Evolutionary conservation across 148 eudicot species (phyloP).

Genomic region (Rhododendron ovatum): DNA sequence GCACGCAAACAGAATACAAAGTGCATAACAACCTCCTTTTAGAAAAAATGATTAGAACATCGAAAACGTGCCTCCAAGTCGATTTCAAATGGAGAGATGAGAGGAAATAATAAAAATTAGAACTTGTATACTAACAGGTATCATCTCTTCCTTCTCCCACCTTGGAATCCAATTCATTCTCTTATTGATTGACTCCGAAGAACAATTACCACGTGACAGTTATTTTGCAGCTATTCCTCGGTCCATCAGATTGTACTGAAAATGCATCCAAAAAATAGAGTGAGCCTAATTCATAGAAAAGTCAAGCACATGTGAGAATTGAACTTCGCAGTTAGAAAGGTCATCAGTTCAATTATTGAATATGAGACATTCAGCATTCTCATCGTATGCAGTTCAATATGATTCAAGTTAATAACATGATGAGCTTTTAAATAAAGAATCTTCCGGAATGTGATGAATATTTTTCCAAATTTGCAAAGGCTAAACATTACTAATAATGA

Average conservation of each 20-base stretch:
- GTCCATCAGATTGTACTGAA: neutral
- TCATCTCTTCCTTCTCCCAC: neutral
- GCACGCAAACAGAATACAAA: neutral
- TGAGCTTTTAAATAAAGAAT: too few relatives aligned
- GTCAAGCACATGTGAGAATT: too few relatives aligned
- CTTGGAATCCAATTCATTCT: neutral
- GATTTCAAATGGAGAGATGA: neutral
- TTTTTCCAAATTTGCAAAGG: too few relatives aligned
- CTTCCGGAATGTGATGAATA: too few relatives aligned
- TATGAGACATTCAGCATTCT: neutral
- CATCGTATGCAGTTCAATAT: too few relatives aligned
- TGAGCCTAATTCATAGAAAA: neutral
- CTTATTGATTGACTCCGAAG: neutral
- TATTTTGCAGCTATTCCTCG: too few relatives aligned
- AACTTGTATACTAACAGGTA: neutral
- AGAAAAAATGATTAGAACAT: neutral
- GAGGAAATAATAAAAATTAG: neutral
- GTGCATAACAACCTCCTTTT: neutral
- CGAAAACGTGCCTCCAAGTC: neutral
- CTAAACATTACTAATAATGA: too few relatives aligned
- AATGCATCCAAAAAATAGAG: too few relatives aligned
- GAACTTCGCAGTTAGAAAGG: neutral
- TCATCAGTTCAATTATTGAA: too few relatives aligned
- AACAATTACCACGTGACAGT: too few relatives aligned
- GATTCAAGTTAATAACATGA: too few relatives aligned